Evolutionary conservation across 352 stramenopile genomes (phyloP), one percentile per base, ranked within the genome.

Genomic region (Pythium apleroticum): DNA sequence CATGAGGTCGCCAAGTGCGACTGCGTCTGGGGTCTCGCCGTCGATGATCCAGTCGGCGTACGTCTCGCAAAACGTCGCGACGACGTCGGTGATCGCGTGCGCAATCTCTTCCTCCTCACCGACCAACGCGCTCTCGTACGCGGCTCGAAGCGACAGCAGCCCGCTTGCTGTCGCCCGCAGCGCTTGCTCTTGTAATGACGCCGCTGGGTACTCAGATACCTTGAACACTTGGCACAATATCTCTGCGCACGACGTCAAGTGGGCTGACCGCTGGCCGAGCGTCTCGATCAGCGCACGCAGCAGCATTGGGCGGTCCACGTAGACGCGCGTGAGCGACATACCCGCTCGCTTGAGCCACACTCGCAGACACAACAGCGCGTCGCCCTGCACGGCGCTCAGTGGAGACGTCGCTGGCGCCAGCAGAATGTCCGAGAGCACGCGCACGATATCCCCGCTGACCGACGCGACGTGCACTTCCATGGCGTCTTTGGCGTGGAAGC

Each of bases 1-100:
- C 83, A 91, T 86, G 9, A 89, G 52, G 12, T 86, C 73, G 8
- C 73, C 80, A 2, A 90, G 52, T 15, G 69, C 75, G 22, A 73
- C 46, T 17, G 73, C 68, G 69, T 89, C 78, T 1, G 69, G 69
- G 19, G 72, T 41, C 12, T 72, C 57, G 10, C 70, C 81, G 28
- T 84, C 76, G 5, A 91, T 39, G 46, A 91, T 81, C 83, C 83
- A 91, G 58, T 89, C 80, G 24, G 73, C 80, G 41, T 84, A 90
- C 15, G 77, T 89, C 63, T 91, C 83, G 43, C 76, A 88, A 56
- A 91, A 91, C 0, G 78, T 86, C 19, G 78, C 75, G 11, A 91
- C 71, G 20, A 88, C 77, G 52, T 78, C 69, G 0, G 79, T 88
- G 61, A 91, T 73, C 17, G 77, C 78, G 55, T 91, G 83, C 15